phyloP scores from a whole-genome alignment of 352 stramenopile species.

The Elongisporangium prolatum region DNA sequence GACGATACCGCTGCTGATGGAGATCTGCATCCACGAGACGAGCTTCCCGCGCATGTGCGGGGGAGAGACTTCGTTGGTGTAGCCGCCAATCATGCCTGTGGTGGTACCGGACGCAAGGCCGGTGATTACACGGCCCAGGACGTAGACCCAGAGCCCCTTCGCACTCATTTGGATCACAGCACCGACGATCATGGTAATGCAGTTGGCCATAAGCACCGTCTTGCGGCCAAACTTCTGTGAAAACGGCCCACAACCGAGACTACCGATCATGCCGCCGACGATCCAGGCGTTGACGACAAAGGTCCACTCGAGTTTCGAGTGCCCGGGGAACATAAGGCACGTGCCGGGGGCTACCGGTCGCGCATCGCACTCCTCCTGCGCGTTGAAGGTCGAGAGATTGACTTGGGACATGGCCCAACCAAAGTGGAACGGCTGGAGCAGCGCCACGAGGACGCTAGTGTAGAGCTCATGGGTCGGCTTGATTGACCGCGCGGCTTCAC shows the following conservation, averaged over 20 bases:
- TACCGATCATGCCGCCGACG: constrained; percentile 47
- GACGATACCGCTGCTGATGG: constrained; percentile 14
- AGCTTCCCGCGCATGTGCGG: constrained; percentile 17
- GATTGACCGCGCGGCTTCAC: constrained; percentile 4
- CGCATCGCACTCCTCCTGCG: constrained; percentile 29
- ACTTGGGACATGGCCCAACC: constrained; percentile 55
- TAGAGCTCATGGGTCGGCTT: constrained; percentile 33
- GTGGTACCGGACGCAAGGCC: constrained; percentile 30
- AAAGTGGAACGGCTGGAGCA: constrained; percentile 43
- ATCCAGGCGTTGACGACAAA: constrained; percentile 37
- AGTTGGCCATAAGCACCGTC: constrained; percentile 25
- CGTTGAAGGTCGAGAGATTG: constrained; percentile 42
- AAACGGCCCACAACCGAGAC: constrained; percentile 28
- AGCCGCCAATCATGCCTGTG: constrained; percentile 23
- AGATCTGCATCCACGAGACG: constrained; percentile 3
- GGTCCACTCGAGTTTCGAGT: constrained; percentile 33
- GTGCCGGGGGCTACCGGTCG: constrained; percentile 28
- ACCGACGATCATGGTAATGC: constrained; percentile 30
- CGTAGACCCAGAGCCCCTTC: constrained; percentile 23
- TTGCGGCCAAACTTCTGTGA: constrained; percentile 43
- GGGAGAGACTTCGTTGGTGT: constrained; percentile 34
- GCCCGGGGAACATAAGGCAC: constrained; percentile 59
- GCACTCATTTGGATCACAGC: constrained; percentile 21
- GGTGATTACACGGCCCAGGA: constrained; percentile 26
- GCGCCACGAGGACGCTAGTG: constrained; percentile 24